Evolutionary conservation across 495 filamentous ascomycete genomes (phyloP).

Genomic region (Neurospora pannonica): DNA sequence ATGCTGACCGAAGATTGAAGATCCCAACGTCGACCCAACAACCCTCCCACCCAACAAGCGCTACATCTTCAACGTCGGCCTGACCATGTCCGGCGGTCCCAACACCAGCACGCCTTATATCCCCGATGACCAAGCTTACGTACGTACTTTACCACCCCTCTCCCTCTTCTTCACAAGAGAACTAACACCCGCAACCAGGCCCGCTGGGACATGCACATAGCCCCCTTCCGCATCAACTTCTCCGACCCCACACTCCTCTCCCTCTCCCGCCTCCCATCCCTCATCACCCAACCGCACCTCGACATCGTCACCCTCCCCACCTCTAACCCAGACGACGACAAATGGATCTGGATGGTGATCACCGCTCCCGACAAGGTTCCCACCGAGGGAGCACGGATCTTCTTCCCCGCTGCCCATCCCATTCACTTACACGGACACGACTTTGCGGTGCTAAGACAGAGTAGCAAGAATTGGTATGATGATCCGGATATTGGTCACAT

Average conservation of each 20-base stretch:
- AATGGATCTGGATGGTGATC: constrained; percentile 11
- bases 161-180: not conserved
- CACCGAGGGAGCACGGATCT: not conserved
- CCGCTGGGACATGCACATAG: constrained; percentile 4
- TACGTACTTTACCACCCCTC: not conserved
- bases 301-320: constrained; percentile 1
- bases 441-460: constrained; percentile 40
- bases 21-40: not conserved
- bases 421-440: constrained; percentile 51
- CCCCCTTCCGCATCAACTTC: constrained; percentile 30
- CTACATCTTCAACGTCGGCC: constrained; percentile 9
- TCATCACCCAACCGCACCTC: not conserved
- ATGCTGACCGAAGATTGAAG: not conserved
- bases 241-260: constrained; percentile 22
- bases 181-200: not conserved
- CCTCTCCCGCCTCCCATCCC: not conserved
- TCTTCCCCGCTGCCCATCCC: constrained; percentile 24
- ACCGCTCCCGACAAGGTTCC: constrained; percentile 3
- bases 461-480: constrained; percentile 5
- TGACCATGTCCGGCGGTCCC: constrained; percentile 5
- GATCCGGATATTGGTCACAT: not conserved
- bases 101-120: constrained; percentile 2
- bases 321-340: not conserved
- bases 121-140: constrained; percentile 1
- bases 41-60: not conserved